These are phyloP conservation scores for Rhodotorula glutinis DNA, from an alignment of 1,284 basidiomycete genomes.

Conservation along the genomic window DNA sequence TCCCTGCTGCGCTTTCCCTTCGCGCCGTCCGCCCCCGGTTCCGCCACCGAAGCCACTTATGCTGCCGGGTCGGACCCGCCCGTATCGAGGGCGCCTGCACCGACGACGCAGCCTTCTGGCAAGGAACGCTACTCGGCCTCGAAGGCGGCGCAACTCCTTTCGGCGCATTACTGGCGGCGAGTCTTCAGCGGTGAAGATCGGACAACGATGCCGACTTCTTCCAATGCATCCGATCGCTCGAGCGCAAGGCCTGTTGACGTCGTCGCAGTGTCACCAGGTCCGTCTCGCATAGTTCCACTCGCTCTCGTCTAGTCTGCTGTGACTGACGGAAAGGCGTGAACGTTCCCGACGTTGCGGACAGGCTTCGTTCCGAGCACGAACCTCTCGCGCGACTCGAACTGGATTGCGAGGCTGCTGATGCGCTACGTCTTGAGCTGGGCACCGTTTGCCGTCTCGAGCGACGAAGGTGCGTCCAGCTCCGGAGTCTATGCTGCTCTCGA, in stretches of 20 bases:
- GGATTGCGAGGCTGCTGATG: neutral
- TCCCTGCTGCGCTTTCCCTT: too few species aligned
- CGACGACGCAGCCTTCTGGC: neutral
- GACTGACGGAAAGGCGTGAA: too few species aligned
- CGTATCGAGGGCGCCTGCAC: neutral
- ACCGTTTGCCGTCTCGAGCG: neutral
- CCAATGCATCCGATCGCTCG: too few species aligned
- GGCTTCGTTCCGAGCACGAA: neutral
- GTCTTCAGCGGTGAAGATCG: neutral
- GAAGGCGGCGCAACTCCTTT: neutral
- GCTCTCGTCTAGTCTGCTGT: neutral
- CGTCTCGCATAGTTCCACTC: neutral
- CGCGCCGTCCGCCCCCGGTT: too few species aligned
- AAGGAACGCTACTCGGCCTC: neutral
- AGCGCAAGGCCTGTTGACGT: neutral
- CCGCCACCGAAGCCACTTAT: too few species aligned
- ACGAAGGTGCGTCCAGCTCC: slow-evolving; percentile 1
- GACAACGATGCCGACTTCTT: neutral
- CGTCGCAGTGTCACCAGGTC: neutral
- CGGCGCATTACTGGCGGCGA: neutral
- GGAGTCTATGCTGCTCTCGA: too few species aligned
- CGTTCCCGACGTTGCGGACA: neutral
- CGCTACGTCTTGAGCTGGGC: neutral
- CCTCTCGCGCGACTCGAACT: neutral
- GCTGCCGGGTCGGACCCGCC: too few species aligned